Conservation (phyloP, 2,329 filamentous ascomycete species). For the Penicillium digitatum region DNA sequence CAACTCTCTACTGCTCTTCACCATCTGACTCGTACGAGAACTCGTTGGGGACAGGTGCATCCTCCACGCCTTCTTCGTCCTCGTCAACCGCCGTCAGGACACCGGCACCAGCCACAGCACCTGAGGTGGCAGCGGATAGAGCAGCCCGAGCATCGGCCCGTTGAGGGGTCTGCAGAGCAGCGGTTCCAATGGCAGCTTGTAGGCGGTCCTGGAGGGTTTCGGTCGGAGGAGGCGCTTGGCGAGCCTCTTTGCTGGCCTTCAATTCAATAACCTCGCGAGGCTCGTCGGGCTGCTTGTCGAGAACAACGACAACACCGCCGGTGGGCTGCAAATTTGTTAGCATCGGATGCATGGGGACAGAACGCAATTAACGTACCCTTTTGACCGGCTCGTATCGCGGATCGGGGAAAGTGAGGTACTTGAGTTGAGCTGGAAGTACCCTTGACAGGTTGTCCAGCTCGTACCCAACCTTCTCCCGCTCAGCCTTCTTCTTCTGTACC, state of each 20-base stretch:
- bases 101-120: conserved; percentile 69
- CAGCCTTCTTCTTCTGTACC: conserved; percentile 77
- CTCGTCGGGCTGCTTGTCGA: conserved; percentile 76
- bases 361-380: conserved; percentile 58
- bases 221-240: conserved; percentile 41
- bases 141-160: conserved; percentile 26
- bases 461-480: conserved; percentile 96
- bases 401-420: conserved; percentile 89
- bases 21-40: conserved; percentile 47
- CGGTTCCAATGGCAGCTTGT: conserved; percentile 37
- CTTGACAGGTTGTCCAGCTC: conserved; percentile 96
- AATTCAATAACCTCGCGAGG: conserved; percentile 80
- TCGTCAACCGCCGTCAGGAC: conserved; percentile 86
- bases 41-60: conserved; percentile 46
- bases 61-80: conserved; percentile 47
- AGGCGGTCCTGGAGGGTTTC: conserved; percentile 45
- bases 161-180: conserved; percentile 33
- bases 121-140: conserved; percentile 23
- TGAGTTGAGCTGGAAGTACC: conserved; percentile 86
- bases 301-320: conserved; percentile 85
- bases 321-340: conserved; percentile 65
- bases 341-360: conserved; percentile 9
- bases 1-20: conserved; percentile 29
- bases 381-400: conserved; percentile 91
- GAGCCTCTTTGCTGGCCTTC: conserved; percentile 72